Evolutionary conservation across 257 asterid genomes (phyloP).

Genomic region (Coffea canephora): DNA sequence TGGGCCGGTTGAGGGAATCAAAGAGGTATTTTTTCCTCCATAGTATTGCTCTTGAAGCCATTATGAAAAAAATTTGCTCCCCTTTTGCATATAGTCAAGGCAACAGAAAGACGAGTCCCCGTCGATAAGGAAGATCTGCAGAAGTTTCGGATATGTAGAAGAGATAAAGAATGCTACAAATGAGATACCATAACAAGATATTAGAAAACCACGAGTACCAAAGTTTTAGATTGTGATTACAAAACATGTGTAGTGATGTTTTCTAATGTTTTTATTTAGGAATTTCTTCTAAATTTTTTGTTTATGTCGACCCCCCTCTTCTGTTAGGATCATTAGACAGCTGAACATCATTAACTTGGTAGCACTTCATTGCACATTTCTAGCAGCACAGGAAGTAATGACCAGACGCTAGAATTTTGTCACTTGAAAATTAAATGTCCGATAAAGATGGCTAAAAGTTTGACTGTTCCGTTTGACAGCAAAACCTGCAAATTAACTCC

Average conservation of each 20-base stretch:
- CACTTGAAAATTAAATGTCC: neutral
- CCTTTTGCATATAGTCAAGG: conserved; percentile 32
- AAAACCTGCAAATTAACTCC: neutral
- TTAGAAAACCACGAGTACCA: neutral
- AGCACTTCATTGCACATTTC: neutral
- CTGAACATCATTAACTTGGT: neutral
- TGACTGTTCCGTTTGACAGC: neutral
- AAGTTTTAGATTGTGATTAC: neutral
- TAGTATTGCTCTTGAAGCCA: conserved; percentile 85
- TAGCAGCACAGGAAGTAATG: neutral
- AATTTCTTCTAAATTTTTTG: neutral
- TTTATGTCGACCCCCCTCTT: neutral
- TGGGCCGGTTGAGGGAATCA: conserved; percentile 42
- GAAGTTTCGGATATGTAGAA: neutral
- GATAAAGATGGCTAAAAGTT: neutral
- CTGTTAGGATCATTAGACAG: neutral
- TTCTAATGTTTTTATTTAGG: neutral
- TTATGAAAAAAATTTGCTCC: conserved; percentile 25
- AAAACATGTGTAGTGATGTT: neutral
- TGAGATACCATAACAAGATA: neutral
- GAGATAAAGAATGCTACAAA: neutral
- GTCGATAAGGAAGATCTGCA: neutral
- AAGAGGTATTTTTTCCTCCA: conserved; percentile 51
- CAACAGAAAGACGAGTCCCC: conserved; percentile 4
- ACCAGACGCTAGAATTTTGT: neutral